Evolutionary conservation across 331 rosid genomes (phyloP).

Genomic region (Quercus lobata): DNA sequence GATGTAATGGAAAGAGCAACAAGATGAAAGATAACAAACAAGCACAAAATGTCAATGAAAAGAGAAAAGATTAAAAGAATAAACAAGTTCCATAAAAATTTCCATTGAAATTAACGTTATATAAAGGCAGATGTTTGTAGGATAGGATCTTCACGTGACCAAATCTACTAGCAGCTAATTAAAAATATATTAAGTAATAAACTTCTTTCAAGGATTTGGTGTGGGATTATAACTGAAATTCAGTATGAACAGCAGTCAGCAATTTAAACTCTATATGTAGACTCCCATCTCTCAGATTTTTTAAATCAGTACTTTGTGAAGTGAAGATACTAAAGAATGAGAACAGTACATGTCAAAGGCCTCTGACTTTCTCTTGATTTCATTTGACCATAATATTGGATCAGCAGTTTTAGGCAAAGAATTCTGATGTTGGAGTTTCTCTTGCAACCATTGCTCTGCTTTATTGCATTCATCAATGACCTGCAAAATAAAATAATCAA

Average conservation of each 20-base stretch:
- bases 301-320: background rate
- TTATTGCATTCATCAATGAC: slow-evolving; percentile 37
- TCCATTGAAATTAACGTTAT: background rate
- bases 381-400: slow-evolving; percentile 47
- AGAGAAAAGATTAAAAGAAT: background rate
- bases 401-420: slow-evolving; percentile 36
- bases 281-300: too few relatives aligned
- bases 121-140: background rate
- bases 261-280: background rate
- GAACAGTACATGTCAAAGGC: slow-evolving; percentile 36
- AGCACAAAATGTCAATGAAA: background rate
- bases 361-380: slow-evolving; percentile 37
- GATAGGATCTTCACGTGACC: background rate
- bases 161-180: background rate
- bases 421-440: slow-evolving; percentile 39
- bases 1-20: background rate
- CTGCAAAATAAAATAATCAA: slow-evolving; percentile 25
- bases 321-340: background rate
- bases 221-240: background rate
- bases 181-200: background rate
- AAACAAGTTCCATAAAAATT: background rate
- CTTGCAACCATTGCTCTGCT: slow-evolving; percentile 47
- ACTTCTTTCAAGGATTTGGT: background rate
- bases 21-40: background rate
- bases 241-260: background rate